phyloP scores from a whole-genome alignment of 805 yeast species.

The Kodamaea neixiangensis region DNA sequence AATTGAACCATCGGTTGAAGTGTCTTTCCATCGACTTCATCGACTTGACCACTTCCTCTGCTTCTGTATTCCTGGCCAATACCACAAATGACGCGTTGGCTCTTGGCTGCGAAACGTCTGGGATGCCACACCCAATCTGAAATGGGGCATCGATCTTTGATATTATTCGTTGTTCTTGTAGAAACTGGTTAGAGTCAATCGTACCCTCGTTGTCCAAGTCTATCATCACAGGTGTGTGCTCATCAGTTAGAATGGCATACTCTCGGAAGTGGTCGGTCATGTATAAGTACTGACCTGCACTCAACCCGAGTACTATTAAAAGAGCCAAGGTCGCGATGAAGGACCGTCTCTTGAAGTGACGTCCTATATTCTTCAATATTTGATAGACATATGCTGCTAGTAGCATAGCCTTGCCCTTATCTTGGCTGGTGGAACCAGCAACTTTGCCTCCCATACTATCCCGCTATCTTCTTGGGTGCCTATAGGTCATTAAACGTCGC shows the following conservation, averaged over 20 bases:
- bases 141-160: slow-evolving; percentile 45
- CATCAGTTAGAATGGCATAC: not conserved
- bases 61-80: slow-evolving; percentile 77
- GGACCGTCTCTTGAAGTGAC: not conserved
- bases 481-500: too few species aligned
- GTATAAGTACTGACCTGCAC: not conserved
- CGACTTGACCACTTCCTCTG: slow-evolving; percentile 73
- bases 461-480: not conserved
- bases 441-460: not conserved
- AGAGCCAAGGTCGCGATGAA: not conserved
- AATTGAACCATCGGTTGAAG: slow-evolving; percentile 91
- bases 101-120: slow-evolving; percentile 41
- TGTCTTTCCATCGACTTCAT: slow-evolving; percentile 79
- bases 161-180: slow-evolving; percentile 18
- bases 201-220: not conserved
- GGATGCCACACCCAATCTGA: slow-evolving; percentile 54
- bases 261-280: slow-evolving; percentile 1
- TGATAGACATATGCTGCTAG: not conserved
- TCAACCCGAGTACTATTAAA: not conserved
- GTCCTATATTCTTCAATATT: not conserved
- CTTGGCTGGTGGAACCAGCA: not conserved
- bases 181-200: slow-evolving; percentile 6
- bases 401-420: not conserved
- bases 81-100: slow-evolving; percentile 87
- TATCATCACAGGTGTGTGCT: not conserved